Base-by-base conservation (phyloP, 1,284 basidiomycete species). In the Mrakiaceae sp. region DNA sequence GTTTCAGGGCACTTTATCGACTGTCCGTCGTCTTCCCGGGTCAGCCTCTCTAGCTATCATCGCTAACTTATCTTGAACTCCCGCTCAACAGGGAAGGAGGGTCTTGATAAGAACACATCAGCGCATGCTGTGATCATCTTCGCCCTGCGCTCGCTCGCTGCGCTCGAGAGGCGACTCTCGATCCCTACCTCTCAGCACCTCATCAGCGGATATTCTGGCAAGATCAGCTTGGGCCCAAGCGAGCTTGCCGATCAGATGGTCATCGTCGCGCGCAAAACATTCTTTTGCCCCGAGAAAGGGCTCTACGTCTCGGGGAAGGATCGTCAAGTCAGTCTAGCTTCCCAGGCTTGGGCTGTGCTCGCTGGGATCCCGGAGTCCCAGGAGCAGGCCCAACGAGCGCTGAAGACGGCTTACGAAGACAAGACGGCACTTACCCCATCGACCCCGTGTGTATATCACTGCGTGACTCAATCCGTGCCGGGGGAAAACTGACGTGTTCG, bases 301-400 rank as follows among this genome's bases (percentile, higher is more conserved):
- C 52, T 67, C 7, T 71, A 67, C 49, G 58, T 71, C 11, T 69
- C 68, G 27, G 70, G 70, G 0, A 10, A 55, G 3, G 57, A 65
- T 3, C 60, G 56, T 14, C 70, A 70, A 63, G 49, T 71, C 44
- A 67, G 64, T 47, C 71, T 70, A 70, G 71, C 69, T 11, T 64
- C 66, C 52, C 68, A 71, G 51, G 66, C 71, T 0, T 72, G 69
- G 69, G 69, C 69, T 1, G 68, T 72, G n/a, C 59, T 72, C 5
- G 71, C 71, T 3, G 69, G 67, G 5, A 56, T 71, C 0, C 49
- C 59, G 8, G 60, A 66, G 39, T 39, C 40, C 27, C 27, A 27
- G 10, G 69, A 68, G 8, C 51, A 64, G 16, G 70, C 68, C 10
- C 58, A 62, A 47, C 52, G 50, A 51, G 67, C 68, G 14, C 47